A percentile compares a stretch with the other conserved stretches of the same genome.
Evolutionary conservation across 31 red algal genomes (phyloP).

Genomic region (Odonthalia washingtoniensis): DNA sequence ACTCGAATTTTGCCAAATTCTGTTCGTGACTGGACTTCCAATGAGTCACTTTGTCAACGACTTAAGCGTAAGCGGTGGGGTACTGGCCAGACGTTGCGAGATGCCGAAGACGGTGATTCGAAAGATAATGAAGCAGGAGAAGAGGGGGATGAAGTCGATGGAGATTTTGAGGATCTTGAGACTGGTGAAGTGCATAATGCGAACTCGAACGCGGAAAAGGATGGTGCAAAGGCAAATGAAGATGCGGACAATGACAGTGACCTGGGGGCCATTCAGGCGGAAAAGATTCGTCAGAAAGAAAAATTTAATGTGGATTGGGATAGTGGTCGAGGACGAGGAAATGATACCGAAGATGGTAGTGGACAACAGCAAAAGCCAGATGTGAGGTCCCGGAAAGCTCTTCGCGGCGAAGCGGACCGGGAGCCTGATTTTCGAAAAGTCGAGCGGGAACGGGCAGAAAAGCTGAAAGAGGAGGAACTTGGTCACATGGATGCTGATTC

Average conservation of each 20-base stretch:
- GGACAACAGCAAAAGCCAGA: conserved; percentile 24
- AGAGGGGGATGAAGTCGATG: conserved; percentile 43
- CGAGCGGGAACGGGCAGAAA: conserved; percentile 68
- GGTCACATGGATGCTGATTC: conserved; percentile 67
- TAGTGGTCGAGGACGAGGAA: background rate
- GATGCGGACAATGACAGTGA: background rate
- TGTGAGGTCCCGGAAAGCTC: conserved; percentile 53
- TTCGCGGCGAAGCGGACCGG: conserved; percentile 52
- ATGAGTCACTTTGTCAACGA: conserved; percentile 45
- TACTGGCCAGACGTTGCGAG: conserved; percentile 58
- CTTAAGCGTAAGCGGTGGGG: conserved; percentile 70
- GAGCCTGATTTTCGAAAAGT: conserved; percentile 63
- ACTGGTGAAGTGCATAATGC: conserved; percentile 48
- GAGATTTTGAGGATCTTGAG: conserved; percentile 69
- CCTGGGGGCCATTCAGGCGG: conserved; percentile 38
- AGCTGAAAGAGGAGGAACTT: conserved; percentile 64
- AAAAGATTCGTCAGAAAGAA: conserved; percentile 60
- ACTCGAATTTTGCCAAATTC: conserved; percentile 62
- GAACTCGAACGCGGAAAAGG: background rate
- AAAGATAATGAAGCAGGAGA: conserved; percentile 13
- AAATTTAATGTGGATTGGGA: conserved; percentile 51
- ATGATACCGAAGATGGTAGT: conserved; percentile 38
- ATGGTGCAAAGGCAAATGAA: background rate
- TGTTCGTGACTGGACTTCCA: conserved; percentile 65
- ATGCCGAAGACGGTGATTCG: background rate